Evolutionary conservation across 2,329 filamentous ascomycete species (phyloP), one percentile per base, ranked within the genome.

Genomic region (Fusarium sp.): DNA sequence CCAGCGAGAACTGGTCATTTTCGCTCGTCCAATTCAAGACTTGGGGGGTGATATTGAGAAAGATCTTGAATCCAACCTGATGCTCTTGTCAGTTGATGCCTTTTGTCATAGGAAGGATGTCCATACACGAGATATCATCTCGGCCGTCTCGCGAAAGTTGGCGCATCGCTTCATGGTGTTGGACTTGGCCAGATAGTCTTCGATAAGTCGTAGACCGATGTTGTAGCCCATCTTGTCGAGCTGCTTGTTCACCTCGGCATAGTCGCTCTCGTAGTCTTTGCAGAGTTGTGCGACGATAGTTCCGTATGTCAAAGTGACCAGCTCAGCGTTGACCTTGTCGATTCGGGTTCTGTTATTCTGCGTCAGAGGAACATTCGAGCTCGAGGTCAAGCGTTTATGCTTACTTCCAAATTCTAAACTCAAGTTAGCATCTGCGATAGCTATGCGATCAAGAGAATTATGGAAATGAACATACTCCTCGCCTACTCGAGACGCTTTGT

Each of bases 181-280:
- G 7, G 94, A 96, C 80, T 98, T 98, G 75, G 96, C 96, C 19
- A 99, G 89, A 76, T 98, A 99, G 81, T 99, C 96, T 75, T 99
- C 96, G 73, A 99, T 98, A 71, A 99, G 83, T 38, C 96, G 92
- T 76, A 98, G 86, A 28, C 96, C 96, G 70, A 99, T 99, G 76
- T 98, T 98, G 83, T 98, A 98, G 57, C 96, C 96, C 96, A 99
- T 99, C 83, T 95, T 97, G 78, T 99, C 96, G 44, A 99, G 87
- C 80, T 99, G 96, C 80, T 95, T 94, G 83, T 99, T 99, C 78
- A 99, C 95, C 79, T 98, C 94, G 52, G 89, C 85, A 78, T 99
- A 99, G 82, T 98, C 94, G 75, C 89, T 91, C 74, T 98, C 94
- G 79, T 95, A 97, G 84, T 99, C 96, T 80, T 95, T 95, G 84